Evolutionary conservation across 1,284 basidiomycete species (phyloP).

Genomic region (Ustilago hordei): DNA sequence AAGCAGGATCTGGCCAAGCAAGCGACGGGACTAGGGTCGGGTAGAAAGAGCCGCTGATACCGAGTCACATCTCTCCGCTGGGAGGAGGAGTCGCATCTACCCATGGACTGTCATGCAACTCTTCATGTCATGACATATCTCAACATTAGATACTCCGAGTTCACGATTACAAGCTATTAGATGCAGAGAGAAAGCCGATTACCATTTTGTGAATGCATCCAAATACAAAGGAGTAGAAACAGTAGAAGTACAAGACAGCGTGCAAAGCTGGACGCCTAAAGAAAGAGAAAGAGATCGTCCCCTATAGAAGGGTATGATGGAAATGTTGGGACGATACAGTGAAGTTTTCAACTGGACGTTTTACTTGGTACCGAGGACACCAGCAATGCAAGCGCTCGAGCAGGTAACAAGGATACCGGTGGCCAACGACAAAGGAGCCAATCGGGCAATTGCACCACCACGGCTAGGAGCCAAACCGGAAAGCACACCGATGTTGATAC

Average conservation of each 20-base stretch:
- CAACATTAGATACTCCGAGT: too few relatives aligned
- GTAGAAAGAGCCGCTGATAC: not conserved
- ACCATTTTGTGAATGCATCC: slow-evolving; percentile 23
- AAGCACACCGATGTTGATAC: slow-evolving; percentile 90
- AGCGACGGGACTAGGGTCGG: not conserved
- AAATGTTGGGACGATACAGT: not conserved
- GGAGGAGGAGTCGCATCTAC: too few relatives aligned
- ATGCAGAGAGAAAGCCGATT: slow-evolving; percentile 15
- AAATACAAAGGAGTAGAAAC: slow-evolving; percentile 24
- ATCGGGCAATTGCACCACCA: slow-evolving; percentile 77
- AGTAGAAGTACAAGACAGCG: slow-evolving; percentile 23
- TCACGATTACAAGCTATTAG: too few relatives aligned
- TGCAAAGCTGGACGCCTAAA: not conserved
- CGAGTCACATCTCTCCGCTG: too few relatives aligned
- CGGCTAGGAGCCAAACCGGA: slow-evolving; percentile 84
- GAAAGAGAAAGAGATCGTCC: slow-evolving; percentile 14
- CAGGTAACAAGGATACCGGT: slow-evolving; percentile 70
- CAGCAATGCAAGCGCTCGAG: slow-evolving; percentile 70
- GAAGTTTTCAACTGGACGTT: not conserved
- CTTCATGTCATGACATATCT: not conserved
- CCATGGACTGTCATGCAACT: not conserved
- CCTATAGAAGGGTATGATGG: slow-evolving; percentile 21
- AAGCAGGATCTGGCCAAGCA: slow-evolving; percentile 9
- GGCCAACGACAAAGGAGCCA: slow-evolving; percentile 76
- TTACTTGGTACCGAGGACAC: slow-evolving; percentile 63